Evolutionary conservation across 2,329 filamentous ascomycete genomes (phyloP), one percentile per base, ranked within the genome.

Genomic region (Aspergillus fructus): DNA sequence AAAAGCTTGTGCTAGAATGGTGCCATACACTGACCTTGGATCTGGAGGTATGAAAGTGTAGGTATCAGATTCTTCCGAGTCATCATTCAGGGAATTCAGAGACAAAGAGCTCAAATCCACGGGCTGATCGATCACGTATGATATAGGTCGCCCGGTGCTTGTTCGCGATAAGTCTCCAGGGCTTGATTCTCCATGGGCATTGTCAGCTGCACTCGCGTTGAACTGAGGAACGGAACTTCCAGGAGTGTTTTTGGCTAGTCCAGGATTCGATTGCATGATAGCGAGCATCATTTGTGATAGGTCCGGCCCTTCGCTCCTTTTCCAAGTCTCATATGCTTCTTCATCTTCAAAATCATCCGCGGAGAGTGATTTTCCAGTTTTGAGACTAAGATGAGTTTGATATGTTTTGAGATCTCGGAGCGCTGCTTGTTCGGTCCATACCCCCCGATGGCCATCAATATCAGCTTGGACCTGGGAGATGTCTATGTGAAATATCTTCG

Each of bases 261-360:
- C 89, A 4, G 93, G 93, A 65, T 90, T 91, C 5, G 89, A 89
- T 59, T 90, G 91, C 41, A 97, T 80, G 62, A 99, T 91, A 39
- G 93, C 90, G 66, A 96, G 82, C 82, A 99, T 94, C 86, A 97
- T 92, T 65, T 94, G 90, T 5, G 92, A 94, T 42, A 99, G 79
- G 65, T 96, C 91, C 12, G 89, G 89, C 3, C 85, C 84, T 73
- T 99, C 94, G n/a, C 87, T 85, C 70, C 90, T 93, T 73, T 92
- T 96, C 94, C 94, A 99, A 43, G 85, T 81, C 62, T 93, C 87
- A 71, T 93, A 99, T 3, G 89, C 88, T 59, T 96, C 92, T 56
- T 96, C 91, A 17, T 89, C 76, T 59, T 96, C 91, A 73, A 99
- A 99, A 72, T 99, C 93, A 48, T 92, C 86, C 64, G 84, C 88